Evolutionary conservation across 805 yeast genomes (phyloP).

Genomic region (Spathaspora sp.): DNA sequence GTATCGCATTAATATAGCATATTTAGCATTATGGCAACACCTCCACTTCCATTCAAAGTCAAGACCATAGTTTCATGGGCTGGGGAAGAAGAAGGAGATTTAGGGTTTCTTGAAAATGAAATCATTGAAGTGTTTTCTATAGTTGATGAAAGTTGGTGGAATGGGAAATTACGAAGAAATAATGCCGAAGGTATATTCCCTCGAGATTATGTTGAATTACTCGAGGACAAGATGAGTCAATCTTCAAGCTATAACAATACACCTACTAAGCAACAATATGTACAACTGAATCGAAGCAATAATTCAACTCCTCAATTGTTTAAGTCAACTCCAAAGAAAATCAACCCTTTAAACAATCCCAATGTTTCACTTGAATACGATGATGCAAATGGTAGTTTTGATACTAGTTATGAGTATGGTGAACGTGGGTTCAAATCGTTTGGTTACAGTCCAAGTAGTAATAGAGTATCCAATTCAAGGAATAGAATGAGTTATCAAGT

Average conservation of each 20-base stretch:
- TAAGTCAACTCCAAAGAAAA: conserved; percentile 11
- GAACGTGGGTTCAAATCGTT: neutral
- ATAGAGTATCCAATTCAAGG: conserved; percentile 15
- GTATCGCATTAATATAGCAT: neutral
- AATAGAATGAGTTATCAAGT: conserved; percentile 12
- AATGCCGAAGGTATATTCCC: conserved; percentile 86
- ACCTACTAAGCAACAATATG: conserved; percentile 6
- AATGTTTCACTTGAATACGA: conserved; percentile 16
- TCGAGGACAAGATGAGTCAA: conserved; percentile 29
- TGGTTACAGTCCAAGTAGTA: conserved; percentile 6
- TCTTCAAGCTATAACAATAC: conserved; percentile 16
- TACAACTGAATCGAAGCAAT: neutral
- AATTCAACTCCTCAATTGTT: conserved; percentile 11
- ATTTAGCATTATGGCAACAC: conserved; percentile 13
- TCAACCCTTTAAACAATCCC: conserved; percentile 7
- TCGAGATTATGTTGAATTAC: conserved; percentile 69
- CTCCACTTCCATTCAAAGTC: conserved; percentile 65
- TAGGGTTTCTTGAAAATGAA: conserved; percentile 94
- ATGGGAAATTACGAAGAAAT: conserved; percentile 76
- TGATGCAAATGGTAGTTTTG: conserved; percentile 18
- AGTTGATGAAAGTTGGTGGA: conserved; percentile 92
- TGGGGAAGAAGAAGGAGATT: conserved; percentile 82
- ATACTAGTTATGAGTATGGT: conserved; percentile 16
- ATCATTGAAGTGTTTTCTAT: conserved; percentile 74
- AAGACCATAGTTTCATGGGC: conserved; percentile 91